Evolutionary conservation across 768 basidiomycete genomes (phyloP), one percentile per base, ranked within the genome.

Genomic region (Lactarius vividus): DNA sequence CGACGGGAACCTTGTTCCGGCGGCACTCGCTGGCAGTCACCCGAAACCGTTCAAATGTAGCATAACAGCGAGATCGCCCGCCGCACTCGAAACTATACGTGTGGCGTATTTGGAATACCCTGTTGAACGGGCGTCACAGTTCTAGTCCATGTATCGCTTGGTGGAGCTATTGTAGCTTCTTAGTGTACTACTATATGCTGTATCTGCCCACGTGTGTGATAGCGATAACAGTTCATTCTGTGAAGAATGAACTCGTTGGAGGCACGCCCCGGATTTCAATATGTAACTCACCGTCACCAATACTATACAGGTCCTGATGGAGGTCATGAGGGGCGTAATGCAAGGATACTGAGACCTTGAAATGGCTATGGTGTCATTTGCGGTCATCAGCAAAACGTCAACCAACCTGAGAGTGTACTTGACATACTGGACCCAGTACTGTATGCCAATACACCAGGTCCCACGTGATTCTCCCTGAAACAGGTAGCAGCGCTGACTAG

Each of bases 31-130:
- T 20, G 46, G 9, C 42, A 65, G 64, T 26, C 64, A 65, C 29
- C 64, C 64, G 10, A 65, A 65, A n/a, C 59, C 59, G 28, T 65
- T 61, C 23, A 44, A 53, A 39, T 65, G 57, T 40, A 57, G 5
- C 23, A 54, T 65, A 11, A 23, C 26, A n/a, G 31, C 59, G 9
- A 52, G 64, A 20, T 65, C 59, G 23, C 39, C 44, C 37, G 28
- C 52, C 23, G 31, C 59, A 16, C 52, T 65, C 28, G 40, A 59
- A 18, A 31, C 39, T 4, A 56, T 65, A 23, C 59, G 39, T 13
- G 42, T 39, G 13, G 64, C 40, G 2, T 16, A 33, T 31, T 39
- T 39, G 11, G 59, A 65, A 53, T 39, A 54, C 15, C 59, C 64
- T 2, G 15, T 39, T 23, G 54, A 54, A 26, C 52, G 18, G 16